These are phyloP conservation scores for Suhomyces canberraensis DNA, from an alignment of 805 yeast species.

Conservation along the genomic window DNA sequence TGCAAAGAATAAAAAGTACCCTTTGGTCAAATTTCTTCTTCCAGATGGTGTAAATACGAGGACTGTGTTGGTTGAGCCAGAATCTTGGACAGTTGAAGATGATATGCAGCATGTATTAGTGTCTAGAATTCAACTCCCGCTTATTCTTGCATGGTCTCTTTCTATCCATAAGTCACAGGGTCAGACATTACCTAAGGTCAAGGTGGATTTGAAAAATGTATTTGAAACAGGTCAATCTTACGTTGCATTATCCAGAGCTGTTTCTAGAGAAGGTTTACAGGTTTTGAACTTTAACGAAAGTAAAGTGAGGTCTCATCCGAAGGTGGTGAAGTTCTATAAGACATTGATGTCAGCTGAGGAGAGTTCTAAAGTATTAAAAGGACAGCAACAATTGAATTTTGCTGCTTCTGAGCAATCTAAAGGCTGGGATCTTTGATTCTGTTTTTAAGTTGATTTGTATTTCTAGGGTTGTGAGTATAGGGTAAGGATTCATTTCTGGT, in stretches of 20 bases:
- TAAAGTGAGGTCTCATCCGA: conserved; percentile 66
- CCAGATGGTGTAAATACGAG: conserved; percentile 67
- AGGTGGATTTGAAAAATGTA: conserved; percentile 69
- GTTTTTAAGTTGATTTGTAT: too few species aligned
- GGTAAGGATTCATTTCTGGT: conserved; percentile 2
- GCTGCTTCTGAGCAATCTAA: too few species aligned
- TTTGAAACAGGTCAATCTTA: conserved; percentile 96
- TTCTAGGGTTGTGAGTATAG: conserved; percentile 12
- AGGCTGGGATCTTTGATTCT: too few species aligned
- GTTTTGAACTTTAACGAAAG: conserved; percentile 65
- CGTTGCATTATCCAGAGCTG: conserved; percentile 92
- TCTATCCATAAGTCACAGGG: conserved; percentile 97
- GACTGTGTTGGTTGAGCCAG: conserved; percentile 77
- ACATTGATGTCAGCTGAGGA: conserved; percentile 41
- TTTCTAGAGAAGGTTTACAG: conserved; percentile 76
- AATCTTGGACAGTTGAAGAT: conserved; percentile 77
- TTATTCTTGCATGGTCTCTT: conserved; percentile 93
- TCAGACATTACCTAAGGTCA: conserved; percentile 72
- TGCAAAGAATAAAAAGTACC: conserved; percentile 52
- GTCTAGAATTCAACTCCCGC: conserved; percentile 75
- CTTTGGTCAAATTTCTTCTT: conserved; percentile 72
- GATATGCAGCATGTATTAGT: conserved; percentile 66
- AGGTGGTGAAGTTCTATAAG: conserved; percentile 68
- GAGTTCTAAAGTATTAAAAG: conserved; percentile 12
- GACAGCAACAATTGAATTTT: conserved; percentile 7